Evolutionary conservation across 805 yeast species (phyloP).

Genomic region (Diddensiella santjacobensis): DNA sequence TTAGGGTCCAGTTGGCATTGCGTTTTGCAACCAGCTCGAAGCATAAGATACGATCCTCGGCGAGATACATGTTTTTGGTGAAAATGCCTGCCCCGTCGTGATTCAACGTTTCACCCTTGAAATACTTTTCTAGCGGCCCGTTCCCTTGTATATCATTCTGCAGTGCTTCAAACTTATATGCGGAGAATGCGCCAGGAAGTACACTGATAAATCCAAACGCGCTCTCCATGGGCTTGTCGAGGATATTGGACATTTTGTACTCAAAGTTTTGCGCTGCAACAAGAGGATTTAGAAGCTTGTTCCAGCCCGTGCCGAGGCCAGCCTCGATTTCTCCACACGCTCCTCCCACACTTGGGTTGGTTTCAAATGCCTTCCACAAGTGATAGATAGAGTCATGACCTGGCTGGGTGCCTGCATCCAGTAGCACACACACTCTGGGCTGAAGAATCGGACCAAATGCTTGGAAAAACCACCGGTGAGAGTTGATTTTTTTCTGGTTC

Average conservation of each 20-base stretch:
- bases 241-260: constrained; percentile 89
- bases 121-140: constrained; percentile 84
- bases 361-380: constrained; percentile 81
- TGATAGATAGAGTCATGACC: constrained; percentile 78
- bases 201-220: constrained; percentile 93
- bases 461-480: constrained; percentile 96
- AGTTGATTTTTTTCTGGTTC: constrained; percentile 85
- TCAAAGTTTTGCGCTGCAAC: constrained; percentile 97
- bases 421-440: constrained; percentile 76
- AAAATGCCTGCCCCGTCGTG: constrained; percentile 74
- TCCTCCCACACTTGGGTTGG: constrained; percentile 81
- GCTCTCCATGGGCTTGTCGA: constrained; percentile 94
- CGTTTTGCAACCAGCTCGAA: constrained; percentile 90
- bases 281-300: constrained; percentile 68
- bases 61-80: constrained; percentile 93
- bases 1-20: constrained; percentile 67
- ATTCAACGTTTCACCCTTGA: constrained; percentile 79
- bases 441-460: constrained; percentile 79
- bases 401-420: constrained; percentile 96
- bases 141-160: constrained; percentile 63
- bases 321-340: constrained; percentile 97
- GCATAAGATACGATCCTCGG: constrained; percentile 94
- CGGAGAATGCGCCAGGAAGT: constrained; percentile 95
- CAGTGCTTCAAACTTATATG: constrained; percentile 81
- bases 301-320: constrained; percentile 61